Evolutionary conservation across 306 rosid genomes (phyloP), one percentile per base, ranked within the genome.

Genomic region (Ochetophila trinervis): DNA sequence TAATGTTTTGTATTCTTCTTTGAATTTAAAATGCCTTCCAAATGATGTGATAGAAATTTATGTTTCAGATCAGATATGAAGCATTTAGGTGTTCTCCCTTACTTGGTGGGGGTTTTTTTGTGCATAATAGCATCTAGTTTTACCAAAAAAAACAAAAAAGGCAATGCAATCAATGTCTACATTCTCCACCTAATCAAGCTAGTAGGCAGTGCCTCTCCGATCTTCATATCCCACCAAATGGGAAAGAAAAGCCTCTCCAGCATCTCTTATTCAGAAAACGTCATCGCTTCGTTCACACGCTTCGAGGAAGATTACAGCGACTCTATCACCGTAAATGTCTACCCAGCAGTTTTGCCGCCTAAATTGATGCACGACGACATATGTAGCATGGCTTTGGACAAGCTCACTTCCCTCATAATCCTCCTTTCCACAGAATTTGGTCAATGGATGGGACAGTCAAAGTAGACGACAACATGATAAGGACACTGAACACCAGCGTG

Each of bases 371-470:
- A 77, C 2, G 92, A 82, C 8, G 90, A 89, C 23, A 74, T 86
- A 0, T 86, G 88, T 60, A 71, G 62, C 0, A 6, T 89, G 8
- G 86, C 93, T 0, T 66, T 86, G 0, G 86, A 83, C 70, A 81
- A 81, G 65, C 32, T 72, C 45, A 35, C 83, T 1, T 65, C 87
- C 0, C 77, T 89, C 5, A 84, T 89, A 3, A 59, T 89, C 0
- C 77, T 89, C 20, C 92, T 92, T 88, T 86, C 40, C 96, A 88
- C 14, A 66, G 73, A 1, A 81, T 74, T 48, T 88, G 87, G 89
- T 61, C 91, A 0, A 8, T 56, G 0, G 85, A 88, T 19, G 94
- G 91, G 3, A 48, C 30, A 18, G 18, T 83, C 0, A 85, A 86
- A 50, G 23, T 70, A 0, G 89, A 86, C 0, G 91, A 88, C 62